Evolutionary conservation across 495 filamentous ascomycete species (phyloP), one percentile per base, ranked within the genome.

Genomic region (Alectoria sarmentosa): DNA sequence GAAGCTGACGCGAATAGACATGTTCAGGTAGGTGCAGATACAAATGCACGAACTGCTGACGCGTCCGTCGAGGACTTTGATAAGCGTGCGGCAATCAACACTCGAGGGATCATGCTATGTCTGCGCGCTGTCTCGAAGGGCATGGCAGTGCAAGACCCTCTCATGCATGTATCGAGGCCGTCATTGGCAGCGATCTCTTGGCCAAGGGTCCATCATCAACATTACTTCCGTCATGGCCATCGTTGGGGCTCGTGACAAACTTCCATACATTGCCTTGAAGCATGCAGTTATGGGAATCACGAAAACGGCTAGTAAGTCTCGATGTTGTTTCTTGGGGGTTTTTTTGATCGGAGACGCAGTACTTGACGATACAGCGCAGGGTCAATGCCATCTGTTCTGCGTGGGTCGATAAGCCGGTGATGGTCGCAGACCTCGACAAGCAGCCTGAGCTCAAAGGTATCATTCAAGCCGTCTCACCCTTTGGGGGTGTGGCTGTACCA

Each of bases 331-430:
- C 26, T 34, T 9, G 13, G 10, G n/a, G n/a, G 21, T 14, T 15
- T 21, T 46, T n/a, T 23, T 56, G 3, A 42, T n/a, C 17, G 36
- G 3, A 17, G 15, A 2, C 34, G 42, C 37, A 67, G 65, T 61
- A 9, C 46, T 64, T 1, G 65, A 67, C 21, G 13, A 37, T 23
- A 42, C 37, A 26, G 10, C 41, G 1, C 37, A 59, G 66, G 2
- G 63, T 68, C 14, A 68, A 68, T 44, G 58, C 44, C 19, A 36
- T 68, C 4, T 68, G 66, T 46, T 58, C 66, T 3, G 13, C 32
- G 2, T 68, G 62, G 62, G 66, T 68, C 23, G 72, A 55, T 23
- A 64, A 56, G 3, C 42, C 61, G 38, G 64, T 67, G 65, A 38
- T 67, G 11, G 41, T 26, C 9, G 9, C 14, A 13, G 56, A 28